Evolutionary conservation across 1,284 basidiomycete species (phyloP), one percentile per base, ranked within the genome.

Genomic region (Cryptococcus sp.): DNA sequence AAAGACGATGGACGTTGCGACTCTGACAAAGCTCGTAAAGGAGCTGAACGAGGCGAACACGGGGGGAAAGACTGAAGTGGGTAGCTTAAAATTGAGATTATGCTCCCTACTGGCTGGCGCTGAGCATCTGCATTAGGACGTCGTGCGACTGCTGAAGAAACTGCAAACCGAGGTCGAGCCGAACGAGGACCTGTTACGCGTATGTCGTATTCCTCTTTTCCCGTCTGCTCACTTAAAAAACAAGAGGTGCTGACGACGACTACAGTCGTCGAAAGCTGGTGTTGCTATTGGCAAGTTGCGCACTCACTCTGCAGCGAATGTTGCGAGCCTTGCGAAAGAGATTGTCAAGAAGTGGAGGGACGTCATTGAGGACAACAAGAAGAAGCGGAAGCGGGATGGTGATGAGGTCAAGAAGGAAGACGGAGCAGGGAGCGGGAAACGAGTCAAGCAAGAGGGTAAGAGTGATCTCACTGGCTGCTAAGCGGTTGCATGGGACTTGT

Each of bases 331-430:
- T 3, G 91, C 95, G 15, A 97, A 97, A 76, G 92, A 93, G 66
- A 83, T 98, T 38, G 94, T 98, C 47, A 91, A 88, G 78, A 87
- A 88, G 74, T 94, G 92, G 92, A 93, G 93, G 79, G 84, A 82
- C 46, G 87, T 86, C 55, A 91, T 93, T 29, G 90, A 92, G 66
- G 85, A 85, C 68, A 87, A 65, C 62, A 78, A 89, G 55, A 91
- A 91, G 74, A 71, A 69, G 69, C 72, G 46, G 62, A 73, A 69
- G 66, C 72, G 67, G 66, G 79, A 54, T 78, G 78, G 66, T 54
- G 67, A 57, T n/a, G 64, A 64, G 46, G 47, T 54, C 55, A 56
- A 50, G 56, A 58, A 58, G 20, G 29, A 69, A 62, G 56, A 64
- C 61, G 45, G 72, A 73, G 38, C 66, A 54, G 16, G 64, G 61